Conservation (phyloP, 495 filamentous ascomycete species). For the Pseudotulostoma volvatum region DNA sequence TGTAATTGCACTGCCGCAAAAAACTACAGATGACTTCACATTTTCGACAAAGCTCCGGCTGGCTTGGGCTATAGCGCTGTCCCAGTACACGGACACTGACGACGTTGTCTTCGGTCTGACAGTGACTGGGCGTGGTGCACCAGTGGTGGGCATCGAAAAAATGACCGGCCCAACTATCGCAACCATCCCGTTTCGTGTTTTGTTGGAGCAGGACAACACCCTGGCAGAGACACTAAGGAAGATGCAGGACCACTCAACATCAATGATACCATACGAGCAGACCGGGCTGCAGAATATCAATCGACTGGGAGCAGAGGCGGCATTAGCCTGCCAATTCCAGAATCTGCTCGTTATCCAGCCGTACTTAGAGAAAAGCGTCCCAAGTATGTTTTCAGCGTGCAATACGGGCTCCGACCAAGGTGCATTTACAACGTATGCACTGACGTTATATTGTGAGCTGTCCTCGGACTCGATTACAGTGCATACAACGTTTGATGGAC, state of each 20-base stretch:
- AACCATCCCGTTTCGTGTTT: slow-evolving; percentile 9
- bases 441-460: too few species aligned
- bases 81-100: slow-evolving; percentile 10
- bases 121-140: slow-evolving; percentile 16
- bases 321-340: slow-evolving; percentile 20
- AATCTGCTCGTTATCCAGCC: slow-evolving; percentile 17
- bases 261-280: slow-evolving; percentile 37
- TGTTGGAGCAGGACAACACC: neutral
- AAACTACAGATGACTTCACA: slow-evolving; percentile 4
- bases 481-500: slow-evolving; percentile 8
- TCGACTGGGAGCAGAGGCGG: slow-evolving; percentile 12
- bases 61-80: slow-evolving; percentile 21
- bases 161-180: slow-evolving; percentile 24
- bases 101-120: slow-evolving; percentile 22
- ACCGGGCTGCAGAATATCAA: slow-evolving; percentile 35
- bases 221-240: slow-evolving; percentile 17
- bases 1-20: slow-evolving; percentile 18
- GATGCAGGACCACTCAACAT: slow-evolving; percentile 28
- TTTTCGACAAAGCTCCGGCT: slow-evolving; percentile 22
- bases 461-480: too few species aligned
- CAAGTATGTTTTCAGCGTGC: too few species aligned
- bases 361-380: neutral
- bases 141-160: slow-evolving; percentile 14
- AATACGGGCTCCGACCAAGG: too few species aligned
- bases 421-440: too few species aligned